These are phyloP conservation scores for Mortierella sp. DNA, from an alignment of 371 early-diverging fungal genomes.

Conservation along the genomic window DNA sequence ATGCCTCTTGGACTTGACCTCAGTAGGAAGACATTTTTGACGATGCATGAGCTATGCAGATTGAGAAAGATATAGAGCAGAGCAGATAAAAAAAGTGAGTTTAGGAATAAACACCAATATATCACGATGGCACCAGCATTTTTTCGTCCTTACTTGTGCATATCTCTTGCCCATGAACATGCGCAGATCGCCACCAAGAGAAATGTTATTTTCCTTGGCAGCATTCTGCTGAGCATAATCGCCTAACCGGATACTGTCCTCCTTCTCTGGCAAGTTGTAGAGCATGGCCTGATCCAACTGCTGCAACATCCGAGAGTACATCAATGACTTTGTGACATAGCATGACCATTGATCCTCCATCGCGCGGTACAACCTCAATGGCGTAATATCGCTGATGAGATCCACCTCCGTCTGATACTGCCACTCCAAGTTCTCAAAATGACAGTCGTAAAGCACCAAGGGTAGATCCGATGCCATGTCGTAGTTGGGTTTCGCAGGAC, in stretches of 20 bases:
- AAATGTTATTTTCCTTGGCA: slow-evolving; percentile 40
- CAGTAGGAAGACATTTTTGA: slow-evolving; percentile 46
- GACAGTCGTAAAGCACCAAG: slow-evolving; percentile 89
- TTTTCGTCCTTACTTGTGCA: slow-evolving; percentile 23
- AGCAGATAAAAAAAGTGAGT: too few relatives aligned
- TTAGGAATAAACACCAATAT: too few relatives aligned
- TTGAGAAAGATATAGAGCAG: too few relatives aligned
- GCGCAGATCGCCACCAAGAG: slow-evolving; percentile 51
- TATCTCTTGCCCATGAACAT: slow-evolving; percentile 56
- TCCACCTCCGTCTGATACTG: slow-evolving; percentile 55
- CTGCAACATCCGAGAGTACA: slow-evolving; percentile 55
- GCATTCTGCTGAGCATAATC: slow-evolving; percentile 37
- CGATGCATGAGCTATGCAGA: slow-evolving; percentile 45
- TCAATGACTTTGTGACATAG: slow-evolving; percentile 61
- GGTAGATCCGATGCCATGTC: slow-evolving; percentile 91
- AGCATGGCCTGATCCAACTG: slow-evolving; percentile 35
- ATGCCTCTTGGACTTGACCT: slow-evolving; percentile 36
- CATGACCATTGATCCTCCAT: slow-evolving; percentile 65
- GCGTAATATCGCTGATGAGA: slow-evolving; percentile 46
- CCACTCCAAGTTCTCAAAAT: slow-evolving; percentile 75
- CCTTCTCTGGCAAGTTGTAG: slow-evolving; percentile 32
- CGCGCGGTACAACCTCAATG: slow-evolving; percentile 57
- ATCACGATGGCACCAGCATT: too few relatives aligned
- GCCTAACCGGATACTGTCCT: slow-evolving; percentile 18
- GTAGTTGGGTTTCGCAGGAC: slow-evolving; percentile 78